phyloP scores from a whole-genome alignment of 768 basidiomycete species.

The Leucosporidium yakuticum region DNA sequence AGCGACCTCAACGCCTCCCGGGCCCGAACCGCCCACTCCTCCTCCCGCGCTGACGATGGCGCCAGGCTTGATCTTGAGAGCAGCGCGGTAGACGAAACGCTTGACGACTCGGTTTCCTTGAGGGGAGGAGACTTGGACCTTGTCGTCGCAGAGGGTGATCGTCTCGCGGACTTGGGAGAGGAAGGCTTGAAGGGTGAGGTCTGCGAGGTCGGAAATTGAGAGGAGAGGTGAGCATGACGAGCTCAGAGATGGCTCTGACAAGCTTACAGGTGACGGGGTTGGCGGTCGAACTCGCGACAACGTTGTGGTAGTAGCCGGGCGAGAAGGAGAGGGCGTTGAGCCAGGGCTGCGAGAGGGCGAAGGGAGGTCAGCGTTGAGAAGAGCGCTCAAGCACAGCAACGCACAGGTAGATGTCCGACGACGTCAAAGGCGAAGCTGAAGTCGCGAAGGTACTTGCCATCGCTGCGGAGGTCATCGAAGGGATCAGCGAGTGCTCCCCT shows the following conservation, averaged over 20 bases:
- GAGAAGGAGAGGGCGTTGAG: slow-evolving; percentile 34
- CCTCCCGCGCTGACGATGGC: slow-evolving; percentile 15
- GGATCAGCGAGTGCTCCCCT: too few species aligned
- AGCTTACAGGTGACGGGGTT: slow-evolving; percentile 35
- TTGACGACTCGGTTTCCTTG: slow-evolving; percentile 32
- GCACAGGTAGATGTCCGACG: slow-evolving; percentile 35
- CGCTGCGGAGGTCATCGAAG: slow-evolving; percentile 17
- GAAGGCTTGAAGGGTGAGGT: slow-evolving; percentile 15
- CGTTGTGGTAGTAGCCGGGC: slow-evolving; percentile 35
- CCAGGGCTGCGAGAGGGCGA: slow-evolving; percentile 16
- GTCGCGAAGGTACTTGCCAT: slow-evolving; percentile 37
- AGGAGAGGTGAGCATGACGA: background rate
- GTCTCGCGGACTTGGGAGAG: slow-evolving; percentile 6
- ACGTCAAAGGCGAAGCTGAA: slow-evolving; percentile 30
- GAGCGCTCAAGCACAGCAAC: background rate
- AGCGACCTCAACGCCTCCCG: slow-evolving; percentile 32
- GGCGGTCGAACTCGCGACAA: slow-evolving; percentile 28
- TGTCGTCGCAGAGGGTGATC: slow-evolving; percentile 16
- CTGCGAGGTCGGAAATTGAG: background rate
- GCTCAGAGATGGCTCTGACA: background rate
- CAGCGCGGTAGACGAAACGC: slow-evolving; percentile 34
- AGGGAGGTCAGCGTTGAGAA: background rate
- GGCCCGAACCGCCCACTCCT: slow-evolving; percentile 4
- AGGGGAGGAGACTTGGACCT: slow-evolving; percentile 12
- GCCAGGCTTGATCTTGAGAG: slow-evolving; percentile 18